Base-by-base conservation (phyloP, 805 yeast species). In the Torulaspora franciscae region DNA sequence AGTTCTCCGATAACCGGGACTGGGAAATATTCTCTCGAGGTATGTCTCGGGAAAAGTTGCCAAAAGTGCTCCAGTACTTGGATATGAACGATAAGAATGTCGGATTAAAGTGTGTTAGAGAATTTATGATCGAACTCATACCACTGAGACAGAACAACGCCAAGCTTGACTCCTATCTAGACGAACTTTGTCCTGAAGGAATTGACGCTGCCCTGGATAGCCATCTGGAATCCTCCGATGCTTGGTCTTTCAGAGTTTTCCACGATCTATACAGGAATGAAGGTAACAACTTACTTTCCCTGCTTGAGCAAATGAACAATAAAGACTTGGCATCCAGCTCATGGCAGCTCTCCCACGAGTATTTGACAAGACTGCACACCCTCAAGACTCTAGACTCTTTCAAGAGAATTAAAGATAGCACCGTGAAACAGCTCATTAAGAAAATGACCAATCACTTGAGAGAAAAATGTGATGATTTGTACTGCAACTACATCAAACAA, bases 341-440 rank as follows among this genome's bases (percentile, higher is more conserved):
- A 2, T 63, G 67, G 67, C 42, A 30, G 19, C 22, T 58, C 30
- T 44, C 53, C 10, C 61, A 62, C 40, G 39, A 35, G 25, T 62
- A 61, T 35, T 46, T 58, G 26, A 48, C 47, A 5, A 47, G 40
- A 26, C 35, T 63, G 10, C 45, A 55, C 13, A 61, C 66, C 1
- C 48, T 61, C 29, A 63, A 62, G 41, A 61, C 65, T 1, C 40
- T 63, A 23, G 64, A 57, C 35, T 52, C 46, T 10, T 41, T 56
- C 42, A 59, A 61, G 35, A 54, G 60, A 37, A 51, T 62, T 11
- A 54, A 56, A 32, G 59, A 59, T 35, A 45, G 40, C 25, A 35
- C 48, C 6, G 32, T 43, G 8, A 59, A 55, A 32, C 25, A 38
- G 9, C 13, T 32, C n/a, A 52, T 62, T 2, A 61, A 58, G 38